phyloP scores from a whole-genome alignment of 1,284 basidiomycete genomes.

The Neotropicomus parvogracilis region DNA sequence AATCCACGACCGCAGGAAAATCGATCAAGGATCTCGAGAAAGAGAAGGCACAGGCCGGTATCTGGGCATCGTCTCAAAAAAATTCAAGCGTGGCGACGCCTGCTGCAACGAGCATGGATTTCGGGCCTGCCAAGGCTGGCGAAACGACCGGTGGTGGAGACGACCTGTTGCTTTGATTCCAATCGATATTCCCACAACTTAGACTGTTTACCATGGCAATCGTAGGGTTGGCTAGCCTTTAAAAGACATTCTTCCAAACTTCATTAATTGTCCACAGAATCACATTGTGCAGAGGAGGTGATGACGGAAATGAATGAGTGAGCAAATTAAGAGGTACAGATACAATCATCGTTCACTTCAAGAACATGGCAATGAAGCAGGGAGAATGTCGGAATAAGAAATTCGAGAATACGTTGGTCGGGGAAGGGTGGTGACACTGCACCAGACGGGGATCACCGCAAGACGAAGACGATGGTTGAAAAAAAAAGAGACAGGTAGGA shows the following conservation, averaged over 20 bases:
- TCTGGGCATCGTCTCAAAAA: slow-evolving; percentile 63
- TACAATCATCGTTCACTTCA: slow-evolving; percentile 39
- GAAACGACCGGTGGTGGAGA: slow-evolving; percentile 38
- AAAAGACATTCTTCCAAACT: slow-evolving; percentile 1
- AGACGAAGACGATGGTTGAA: slow-evolving; percentile 12
- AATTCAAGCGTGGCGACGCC: slow-evolving; percentile 19
- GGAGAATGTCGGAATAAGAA: slow-evolving; percentile 22
- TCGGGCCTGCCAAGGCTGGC: slow-evolving; percentile 30
- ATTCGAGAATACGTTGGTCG: slow-evolving; percentile 6
- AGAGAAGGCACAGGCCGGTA: slow-evolving; percentile 74
- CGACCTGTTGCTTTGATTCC: slow-evolving; percentile 48
- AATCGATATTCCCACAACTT: slow-evolving; percentile 5
- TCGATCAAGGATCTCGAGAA: slow-evolving; percentile 85
- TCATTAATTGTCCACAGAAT: slow-evolving; percentile 20
- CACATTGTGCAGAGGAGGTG: slow-evolving; percentile 20
- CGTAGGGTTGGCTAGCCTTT: background rate
- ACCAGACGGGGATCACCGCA: slow-evolving; percentile 15
- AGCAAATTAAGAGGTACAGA: slow-evolving; percentile 37
- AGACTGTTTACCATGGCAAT: slow-evolving; percentile 5
- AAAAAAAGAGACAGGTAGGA: background rate
- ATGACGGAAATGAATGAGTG: slow-evolving; percentile 25
- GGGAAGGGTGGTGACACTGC: slow-evolving; percentile 5
- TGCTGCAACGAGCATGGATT: slow-evolving; percentile 29
- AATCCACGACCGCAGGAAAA: slow-evolving; percentile 46
- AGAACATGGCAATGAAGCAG: slow-evolving; percentile 28